phyloP scores from a whole-genome alignment of 2,329 filamentous ascomycete species.

The Fusarium heterosporum region DNA sequence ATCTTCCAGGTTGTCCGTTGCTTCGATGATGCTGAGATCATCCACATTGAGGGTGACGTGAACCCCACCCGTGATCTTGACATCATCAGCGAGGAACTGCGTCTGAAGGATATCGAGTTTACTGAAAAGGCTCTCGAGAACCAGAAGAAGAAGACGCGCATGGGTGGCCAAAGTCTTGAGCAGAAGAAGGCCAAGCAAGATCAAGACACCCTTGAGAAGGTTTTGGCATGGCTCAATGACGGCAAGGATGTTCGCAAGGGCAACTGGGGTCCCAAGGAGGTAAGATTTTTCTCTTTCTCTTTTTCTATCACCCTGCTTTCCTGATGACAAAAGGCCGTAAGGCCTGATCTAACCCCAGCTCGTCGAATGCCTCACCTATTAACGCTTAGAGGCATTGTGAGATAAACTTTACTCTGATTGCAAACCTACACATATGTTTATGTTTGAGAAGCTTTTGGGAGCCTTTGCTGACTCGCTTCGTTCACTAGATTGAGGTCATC shows the following conservation, averaged over 20 bases:
- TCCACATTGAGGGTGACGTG: constrained; percentile 98
- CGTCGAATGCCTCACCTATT: constrained; percentile 87
- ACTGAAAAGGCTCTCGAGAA: constrained; percentile 93
- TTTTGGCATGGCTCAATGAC: constrained; percentile 83
- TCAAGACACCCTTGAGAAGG: constrained; percentile 91
- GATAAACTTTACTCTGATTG: constrained; percentile 82
- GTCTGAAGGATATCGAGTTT: constrained; percentile 99
- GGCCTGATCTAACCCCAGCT: constrained; percentile 99
- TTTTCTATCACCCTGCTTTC: constrained; percentile 51
- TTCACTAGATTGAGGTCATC: constrained; percentile 91
- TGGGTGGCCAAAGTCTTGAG: constrained; percentile 94
- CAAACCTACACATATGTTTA: constrained; percentile 26
- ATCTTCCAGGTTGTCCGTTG: constrained; percentile 97
- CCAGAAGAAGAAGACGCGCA: constrained; percentile 91
- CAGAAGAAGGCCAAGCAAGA: constrained; percentile 98
- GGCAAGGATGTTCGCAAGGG: constrained; percentile 96
- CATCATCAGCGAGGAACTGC: constrained; percentile 96
- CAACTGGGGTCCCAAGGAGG: constrained; percentile 93
- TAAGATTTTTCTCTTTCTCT: constrained; percentile 62
- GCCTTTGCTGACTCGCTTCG: constrained; percentile 42
- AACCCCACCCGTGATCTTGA: constrained; percentile 93
- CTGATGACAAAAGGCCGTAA: constrained; percentile 98
- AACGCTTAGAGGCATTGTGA: constrained; percentile 85
- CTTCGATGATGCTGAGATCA: constrained; percentile 99
- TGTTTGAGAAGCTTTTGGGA: constrained; percentile 9